These are phyloP conservation scores for Lodderomyces metapsilosis DNA, from an alignment of 1,139 yeast genomes.

Conservation along the genomic window DNA sequence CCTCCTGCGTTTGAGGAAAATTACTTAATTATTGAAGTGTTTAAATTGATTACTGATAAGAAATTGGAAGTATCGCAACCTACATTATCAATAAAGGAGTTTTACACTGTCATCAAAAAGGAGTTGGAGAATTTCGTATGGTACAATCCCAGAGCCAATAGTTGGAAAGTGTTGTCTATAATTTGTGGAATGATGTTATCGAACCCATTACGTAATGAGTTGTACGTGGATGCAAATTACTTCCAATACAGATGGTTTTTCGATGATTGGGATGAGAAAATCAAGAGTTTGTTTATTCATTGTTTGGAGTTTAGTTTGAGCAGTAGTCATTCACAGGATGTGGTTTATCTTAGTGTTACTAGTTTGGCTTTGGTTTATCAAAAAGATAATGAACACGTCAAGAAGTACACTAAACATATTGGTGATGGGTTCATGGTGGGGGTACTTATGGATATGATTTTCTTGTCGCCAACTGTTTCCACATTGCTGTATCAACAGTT, in stretches of 20 bases:
- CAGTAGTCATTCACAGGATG: conserved; percentile 21
- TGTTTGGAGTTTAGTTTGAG: conserved; percentile 27
- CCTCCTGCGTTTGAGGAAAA: conserved; percentile 23
- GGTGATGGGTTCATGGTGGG: conserved; percentile 23
- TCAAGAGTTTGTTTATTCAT: conserved; percentile 22
- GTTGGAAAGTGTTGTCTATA: conserved; percentile 60
- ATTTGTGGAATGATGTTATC: conserved; percentile 54
- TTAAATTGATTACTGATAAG: conserved; percentile 46
- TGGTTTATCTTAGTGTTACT: conserved; percentile 30
- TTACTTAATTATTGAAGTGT: conserved; percentile 48
- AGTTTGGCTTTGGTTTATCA: conserved; percentile 32
- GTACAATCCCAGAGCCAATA: conserved; percentile 28
- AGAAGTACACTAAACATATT: conserved; percentile 24
- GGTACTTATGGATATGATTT: conserved; percentile 24
- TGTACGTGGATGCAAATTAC: conserved; percentile 25
- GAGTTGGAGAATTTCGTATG: conserved; percentile 35
- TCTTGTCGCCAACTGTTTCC: conserved; percentile 16
- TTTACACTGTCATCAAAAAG: conserved; percentile 44
- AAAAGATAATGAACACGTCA: conserved; percentile 23
- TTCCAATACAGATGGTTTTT: conserved; percentile 36
- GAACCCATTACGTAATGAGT: conserved; percentile 33
- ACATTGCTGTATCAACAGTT: conserved; percentile 20
- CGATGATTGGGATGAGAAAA: conserved; percentile 29
- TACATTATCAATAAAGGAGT: conserved; percentile 50
- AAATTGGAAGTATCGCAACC: conserved; percentile 64